Base-by-base conservation (phyloP, 495 filamentous ascomycete species). In the Penicillium alfredii region DNA sequence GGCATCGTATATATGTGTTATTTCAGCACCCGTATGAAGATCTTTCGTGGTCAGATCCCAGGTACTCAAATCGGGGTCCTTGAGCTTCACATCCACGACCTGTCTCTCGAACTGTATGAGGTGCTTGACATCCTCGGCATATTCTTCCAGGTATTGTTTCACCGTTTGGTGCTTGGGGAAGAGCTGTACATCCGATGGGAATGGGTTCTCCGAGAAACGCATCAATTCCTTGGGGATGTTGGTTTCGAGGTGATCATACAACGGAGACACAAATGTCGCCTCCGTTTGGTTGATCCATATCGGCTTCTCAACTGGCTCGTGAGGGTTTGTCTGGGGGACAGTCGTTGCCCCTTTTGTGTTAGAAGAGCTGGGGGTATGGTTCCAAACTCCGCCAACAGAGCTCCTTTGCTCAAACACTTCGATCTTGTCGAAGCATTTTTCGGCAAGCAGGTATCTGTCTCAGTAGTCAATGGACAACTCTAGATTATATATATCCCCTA, bases 171-270 rank as follows among this genome's bases (percentile, higher is more conserved):
- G 77, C 8, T 64, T 64, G 0, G 90, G 89, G 46, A 93, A 92
- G 6, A 94, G 68, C 45, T 83, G 78, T 12, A 64, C 44, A 3
- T 80, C 72, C 4, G 61, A 21, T 0, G 77, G 72, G 38, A 90
- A 90, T 9, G 66, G 45, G 9, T 76, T 63, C 33, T 93, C 86
- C 7, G 85, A 81, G 55, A 77, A 93, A 4, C 68, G 53, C 90
- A 97, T 96, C 40, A 96, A 51, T 1, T 66, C 63, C 35, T 88
- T 77, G 1, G 89, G 87, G 23, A 95, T 86, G 53, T 97, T 97
- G 24, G 88, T 86, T 44, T 93, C 81, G 17, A 96, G 58, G 19
- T 67, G 53, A 9, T 88, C 80, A 51, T 97, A 95, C 55, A 94
- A 71, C 3, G 90, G 85, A 3, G 83, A 77, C 58, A 85, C 55